phyloP scores from a whole-genome alignment of 768 basidiomycete genomes.

The Trametes coccinea region DNA sequence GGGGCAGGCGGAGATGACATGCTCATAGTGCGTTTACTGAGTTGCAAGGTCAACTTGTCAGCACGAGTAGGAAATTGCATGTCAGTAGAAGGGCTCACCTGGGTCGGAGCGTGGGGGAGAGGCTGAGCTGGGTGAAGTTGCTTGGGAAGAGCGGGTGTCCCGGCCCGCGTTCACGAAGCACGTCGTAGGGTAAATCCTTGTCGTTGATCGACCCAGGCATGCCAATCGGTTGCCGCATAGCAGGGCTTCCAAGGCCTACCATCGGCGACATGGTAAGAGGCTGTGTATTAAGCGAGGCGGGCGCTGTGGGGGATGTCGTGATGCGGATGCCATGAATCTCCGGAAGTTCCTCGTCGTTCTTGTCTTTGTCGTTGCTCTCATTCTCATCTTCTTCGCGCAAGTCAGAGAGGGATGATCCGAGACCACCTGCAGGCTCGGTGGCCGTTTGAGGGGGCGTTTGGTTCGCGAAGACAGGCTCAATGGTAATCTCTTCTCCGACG shows the following conservation, averaged over 20 bases:
- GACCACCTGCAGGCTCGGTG: conserved; percentile 16
- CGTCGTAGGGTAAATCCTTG: conserved; percentile 40
- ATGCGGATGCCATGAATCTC: conserved; percentile 34
- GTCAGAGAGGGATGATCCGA: conserved; percentile 26
- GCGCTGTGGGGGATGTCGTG: conserved; percentile 23
- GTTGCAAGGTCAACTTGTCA: not conserved
- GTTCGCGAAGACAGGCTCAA: conserved; percentile 39
- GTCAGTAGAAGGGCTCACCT: conserved; percentile 39
- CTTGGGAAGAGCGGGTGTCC: conserved; percentile 83
- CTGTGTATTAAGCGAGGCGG: conserved; percentile 20
- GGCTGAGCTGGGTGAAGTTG: conserved; percentile 68
- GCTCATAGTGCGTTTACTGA: conserved; percentile 31
- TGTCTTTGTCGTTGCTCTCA: conserved; percentile 33
- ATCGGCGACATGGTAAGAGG: conserved; percentile 21
- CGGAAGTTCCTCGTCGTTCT: conserved; percentile 36
- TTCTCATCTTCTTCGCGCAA: conserved; percentile 33
- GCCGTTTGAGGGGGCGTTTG: conserved; percentile 24
- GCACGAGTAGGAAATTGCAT: not conserved
- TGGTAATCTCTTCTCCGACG: conserved; percentile 25
- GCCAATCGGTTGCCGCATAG: conserved; percentile 2
- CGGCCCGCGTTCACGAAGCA: conserved; percentile 62
- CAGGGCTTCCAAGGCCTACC: conserved; percentile 17
- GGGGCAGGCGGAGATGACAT: conserved; percentile 30
- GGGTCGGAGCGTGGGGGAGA: conserved; percentile 63
- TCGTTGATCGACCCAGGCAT: conserved; percentile 21